phyloP scores from a whole-genome alignment of 148 eudicot species.

The Cornus kousa region DNA sequence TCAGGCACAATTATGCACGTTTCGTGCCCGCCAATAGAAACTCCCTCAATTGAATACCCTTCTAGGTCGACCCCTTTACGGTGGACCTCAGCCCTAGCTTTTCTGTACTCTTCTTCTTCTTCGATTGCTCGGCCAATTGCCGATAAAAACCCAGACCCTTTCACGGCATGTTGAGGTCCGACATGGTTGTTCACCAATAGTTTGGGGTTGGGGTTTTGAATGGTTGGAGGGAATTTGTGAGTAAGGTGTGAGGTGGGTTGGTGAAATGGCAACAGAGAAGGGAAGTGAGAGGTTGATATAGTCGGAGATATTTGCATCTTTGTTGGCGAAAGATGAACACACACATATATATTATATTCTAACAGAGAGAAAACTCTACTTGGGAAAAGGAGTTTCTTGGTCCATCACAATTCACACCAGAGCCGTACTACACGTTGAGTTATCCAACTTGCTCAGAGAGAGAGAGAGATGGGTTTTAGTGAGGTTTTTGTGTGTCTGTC shows the following conservation, averaged over 20 bases:
- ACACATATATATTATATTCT: neutral
- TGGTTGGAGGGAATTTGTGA: slow-evolving; percentile 5
- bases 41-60: slow-evolving; percentile 71
- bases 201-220: slow-evolving; percentile 2
- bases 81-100: slow-evolving; percentile 75
- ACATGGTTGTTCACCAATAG: slow-evolving; percentile 13
- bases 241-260: slow-evolving; percentile 9
- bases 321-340: neutral
- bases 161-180: slow-evolving; percentile 21
- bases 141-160: slow-evolving; percentile 58
- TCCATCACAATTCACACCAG: too few species aligned
- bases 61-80: slow-evolving; percentile 59
- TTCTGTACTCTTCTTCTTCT: slow-evolving; percentile 90
- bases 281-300: slow-evolving; percentile 32
- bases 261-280: slow-evolving; percentile 26
- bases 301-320: slow-evolving; percentile 42
- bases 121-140: slow-evolving; percentile 80
- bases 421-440: too few species aligned
- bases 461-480: slow-evolving; percentile 15
- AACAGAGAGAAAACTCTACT: neutral
- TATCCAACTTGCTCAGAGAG: too few species aligned
- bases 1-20: slow-evolving; percentile 88
- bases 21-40: slow-evolving; percentile 90
- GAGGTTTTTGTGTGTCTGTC: slow-evolving; percentile 7
- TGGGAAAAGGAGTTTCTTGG: too few species aligned